Base-by-base conservation (phyloP, 129 eudicot genomes). In the Solidago caesia region DNA sequence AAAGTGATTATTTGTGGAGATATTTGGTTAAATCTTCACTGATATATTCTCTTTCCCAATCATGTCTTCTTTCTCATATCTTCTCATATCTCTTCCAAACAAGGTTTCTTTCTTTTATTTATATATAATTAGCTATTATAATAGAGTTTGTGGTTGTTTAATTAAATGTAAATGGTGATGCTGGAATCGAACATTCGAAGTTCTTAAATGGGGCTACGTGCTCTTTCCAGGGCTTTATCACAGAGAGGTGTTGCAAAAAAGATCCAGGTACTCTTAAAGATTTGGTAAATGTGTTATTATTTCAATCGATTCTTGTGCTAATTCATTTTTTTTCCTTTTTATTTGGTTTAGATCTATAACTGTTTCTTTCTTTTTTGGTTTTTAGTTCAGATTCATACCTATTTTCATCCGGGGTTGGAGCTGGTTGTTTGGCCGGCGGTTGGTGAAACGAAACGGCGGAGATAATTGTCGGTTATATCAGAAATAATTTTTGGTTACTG, bases 181-280 rank as follows among this genome's bases (percentile, higher is more conserved):
- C 80, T 93, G 70, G 91, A 79, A 3, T 93, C 97, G 64, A 59
- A 86, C 63, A 87, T 93, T 46, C 78, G 77, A 84, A 88, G 81
- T 83, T 96, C 97, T 47, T 90, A 93, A 76, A 67, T 80, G 27
- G 97, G 97, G 14, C 85, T 93, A 51, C 86, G 75, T 48, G 98
- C 97, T 77, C 97, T 93, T 57, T 79, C 97, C 47, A 93, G 84
- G 70, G 96, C 96, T 75, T 84, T 93, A 16, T 93, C 97, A 7
- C 97, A 88, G 60, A 82, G 77, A 83, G 90, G 92, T 68, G 83
- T 93, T 61, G 96, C 91, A 75, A 93, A 86, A 82, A 88, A 93
- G 82, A 93, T 93, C 62, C 98, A 93, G 97, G 98, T 93, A 43
- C 52, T n/a, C 25, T 63, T n/a, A 27, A 53, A 56, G 6, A 10